These are phyloP conservation scores for Aspergillus latus DNA, from an alignment of 2,329 filamentous ascomycete genomes.

Conservation along the genomic window DNA sequence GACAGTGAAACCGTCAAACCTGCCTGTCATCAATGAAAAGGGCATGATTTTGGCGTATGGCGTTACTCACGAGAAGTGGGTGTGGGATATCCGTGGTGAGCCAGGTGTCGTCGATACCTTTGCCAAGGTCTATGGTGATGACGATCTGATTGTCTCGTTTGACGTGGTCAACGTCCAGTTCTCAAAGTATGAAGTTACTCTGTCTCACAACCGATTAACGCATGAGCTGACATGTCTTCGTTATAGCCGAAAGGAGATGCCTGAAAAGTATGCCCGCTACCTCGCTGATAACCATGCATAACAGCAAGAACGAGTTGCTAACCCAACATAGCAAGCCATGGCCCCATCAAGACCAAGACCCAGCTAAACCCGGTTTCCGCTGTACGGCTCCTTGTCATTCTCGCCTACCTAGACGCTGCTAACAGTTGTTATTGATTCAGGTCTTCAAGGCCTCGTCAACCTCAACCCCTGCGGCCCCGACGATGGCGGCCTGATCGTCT, in stretches of 20 bases:
- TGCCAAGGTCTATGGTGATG: conserved; percentile 47
- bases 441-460: conserved; percentile 51
- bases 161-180: conserved; percentile 50
- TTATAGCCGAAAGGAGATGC: conserved; percentile 18
- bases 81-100: conserved; percentile 49
- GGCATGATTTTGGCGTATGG: conserved; percentile 51
- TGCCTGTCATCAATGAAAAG: conserved; percentile 48
- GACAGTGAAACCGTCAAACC: conserved; percentile 34
- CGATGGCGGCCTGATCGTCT: conserved; percentile 41
- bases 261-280: conserved; percentile 9
- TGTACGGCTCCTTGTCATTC: conserved; percentile 34
- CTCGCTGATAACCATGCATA: too few species aligned
- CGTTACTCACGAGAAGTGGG: conserved; percentile 51
- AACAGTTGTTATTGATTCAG: background rate
- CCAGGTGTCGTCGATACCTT: conserved; percentile 50
- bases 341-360: conserved; percentile 51
- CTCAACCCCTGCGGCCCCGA: conserved; percentile 36
- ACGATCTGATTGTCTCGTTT: conserved; percentile 52
- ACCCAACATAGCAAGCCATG: conserved; percentile 40
- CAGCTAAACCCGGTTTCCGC: conserved; percentile 47
- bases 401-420: background rate
- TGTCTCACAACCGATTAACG: background rate
- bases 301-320: background rate
- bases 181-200: conserved; percentile 29
- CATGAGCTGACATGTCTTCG: background rate